Evolutionary conservation across 108 stramenopile species (phyloP), one percentile per base, ranked within the genome.

Genomic region (Cyclotella cryptica): DNA sequence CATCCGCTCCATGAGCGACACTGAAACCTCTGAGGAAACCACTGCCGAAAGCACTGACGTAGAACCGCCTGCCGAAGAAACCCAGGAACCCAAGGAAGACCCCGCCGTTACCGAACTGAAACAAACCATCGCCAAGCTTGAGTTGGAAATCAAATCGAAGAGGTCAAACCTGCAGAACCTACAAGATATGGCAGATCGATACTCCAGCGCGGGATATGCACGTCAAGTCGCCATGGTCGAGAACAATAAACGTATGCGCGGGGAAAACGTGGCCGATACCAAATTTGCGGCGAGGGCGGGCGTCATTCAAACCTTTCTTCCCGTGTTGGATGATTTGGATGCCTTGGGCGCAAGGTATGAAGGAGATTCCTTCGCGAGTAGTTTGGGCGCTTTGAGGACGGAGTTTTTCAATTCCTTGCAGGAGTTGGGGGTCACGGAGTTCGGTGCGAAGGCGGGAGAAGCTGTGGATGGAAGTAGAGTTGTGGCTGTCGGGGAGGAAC

Each of bases 141-240:
- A 94, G 85, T 42, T 69, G 10, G 45, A 71, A 3, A 64, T 92
- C 62, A 89, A 90, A 63, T 75, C 72, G 35, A 91, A 89, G 62
- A 72, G 78, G 55, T 54, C 75, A n/a, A 42, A 71, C 26, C 61
- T 92, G n/a, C 66, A 65, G 29, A 69, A 63, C 63, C 55, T 81
- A 13, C 44, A 75, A 51, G 88, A 92, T 35, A 53, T 72, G 49
- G 87, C 82, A 22, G 93, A 92, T n/a, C 80, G 87, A 74, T 91
- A 88, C 69, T 85, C 89, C 58, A 78, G 87, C 51, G 78, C 72
- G 52, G 93, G 93, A 72, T 94, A 92, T 69, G 93, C 91, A 1
- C 85, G 93, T 42, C 87, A 89, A 59, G 91, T 94, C 14, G 93
- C 93, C 7, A 83, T 87, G 51, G 87, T 94, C 80, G 93, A 94